phyloP scores from a whole-genome alignment of 805 yeast genomes.

The Lipomyces mesembrius region DNA sequence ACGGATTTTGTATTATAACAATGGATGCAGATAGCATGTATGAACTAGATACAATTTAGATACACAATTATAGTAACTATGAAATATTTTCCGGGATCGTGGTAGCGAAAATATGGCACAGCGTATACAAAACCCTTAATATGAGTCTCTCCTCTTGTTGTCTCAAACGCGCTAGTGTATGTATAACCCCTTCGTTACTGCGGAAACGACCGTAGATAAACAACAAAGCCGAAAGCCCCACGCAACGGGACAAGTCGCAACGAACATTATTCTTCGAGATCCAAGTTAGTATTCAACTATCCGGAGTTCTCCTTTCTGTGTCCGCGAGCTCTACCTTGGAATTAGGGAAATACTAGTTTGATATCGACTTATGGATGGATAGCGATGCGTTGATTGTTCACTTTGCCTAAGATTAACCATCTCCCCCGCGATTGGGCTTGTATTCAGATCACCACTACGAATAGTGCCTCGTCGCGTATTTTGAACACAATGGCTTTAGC shows the following conservation, averaged over 20 bases:
- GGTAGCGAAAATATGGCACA: no score
- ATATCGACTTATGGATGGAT: neutral
- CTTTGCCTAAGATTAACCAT: neutral
- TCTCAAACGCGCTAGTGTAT: neutral
- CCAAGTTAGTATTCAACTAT: neutral
- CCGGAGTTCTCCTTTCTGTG: neutral
- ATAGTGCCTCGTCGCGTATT: neutral
- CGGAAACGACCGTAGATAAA: neutral
- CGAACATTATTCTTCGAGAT: no score
- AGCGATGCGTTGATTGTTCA: neutral
- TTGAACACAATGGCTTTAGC: neutral
- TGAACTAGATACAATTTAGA: neutral
- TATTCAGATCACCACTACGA: neutral
- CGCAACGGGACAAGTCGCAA: neutral
- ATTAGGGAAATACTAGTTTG: neutral
- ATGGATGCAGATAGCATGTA: neutral
- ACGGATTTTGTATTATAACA: neutral
- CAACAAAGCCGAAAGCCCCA: neutral
- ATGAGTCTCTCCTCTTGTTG: neutral
- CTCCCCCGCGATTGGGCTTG: neutral
- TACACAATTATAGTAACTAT: neutral
- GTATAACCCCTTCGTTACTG: neutral
- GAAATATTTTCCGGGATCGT: no score
- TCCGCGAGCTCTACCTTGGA: neutral
- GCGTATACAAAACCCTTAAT: neutral